phyloP scores from a whole-genome alignment of 345 rosid genomes.

The Lumnitzera littorea region DNA sequence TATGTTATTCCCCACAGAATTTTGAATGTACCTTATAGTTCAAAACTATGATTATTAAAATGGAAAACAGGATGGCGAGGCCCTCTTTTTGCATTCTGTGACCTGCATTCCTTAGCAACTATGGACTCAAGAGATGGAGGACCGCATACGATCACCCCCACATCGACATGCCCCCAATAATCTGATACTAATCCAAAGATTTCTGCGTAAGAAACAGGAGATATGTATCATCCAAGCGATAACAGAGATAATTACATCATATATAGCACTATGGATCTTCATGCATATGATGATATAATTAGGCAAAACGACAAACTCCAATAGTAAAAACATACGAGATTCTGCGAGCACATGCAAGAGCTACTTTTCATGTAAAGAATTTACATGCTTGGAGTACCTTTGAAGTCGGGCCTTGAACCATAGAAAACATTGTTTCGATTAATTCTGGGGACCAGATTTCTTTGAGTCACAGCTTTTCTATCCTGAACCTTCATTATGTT shows the following conservation, averaged over 20 bases:
- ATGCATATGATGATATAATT: no score
- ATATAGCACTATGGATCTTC: no score
- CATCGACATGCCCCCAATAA: conserved; percentile 62
- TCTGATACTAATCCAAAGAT: conserved; percentile 40
- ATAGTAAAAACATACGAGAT: no score
- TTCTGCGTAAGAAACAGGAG: conserved; percentile 30
- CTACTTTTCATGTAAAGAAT: no score
- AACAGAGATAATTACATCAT: no score
- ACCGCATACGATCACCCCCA: conserved; percentile 80
- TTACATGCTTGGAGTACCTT: conserved; percentile 29
- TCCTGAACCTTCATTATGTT: conserved; percentile 5
- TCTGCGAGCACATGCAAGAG: no score
- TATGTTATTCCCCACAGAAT: no score
- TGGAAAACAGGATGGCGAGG: conserved; percentile 48
- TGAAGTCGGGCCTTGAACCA: conserved; percentile 82
- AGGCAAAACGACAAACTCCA: no score
- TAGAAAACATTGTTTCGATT: conserved; percentile 24
- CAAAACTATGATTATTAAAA: conserved; percentile 79
- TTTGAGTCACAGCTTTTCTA: background rate
- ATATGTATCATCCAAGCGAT: no score
- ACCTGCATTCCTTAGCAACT: conserved; percentile 75
- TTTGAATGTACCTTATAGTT: conserved; percentile 25
- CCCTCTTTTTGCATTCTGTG: conserved; percentile 37
- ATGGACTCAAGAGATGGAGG: conserved; percentile 59
- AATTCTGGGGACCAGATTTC: conserved; percentile 6